A percentile compares a stretch with the other conserved stretches of the same genome.
These are phyloP conservation scores for Hirsutella minnesotensis DNA, from an alignment of 2,329 filamentous ascomycete genomes.

Conservation along the genomic window DNA sequence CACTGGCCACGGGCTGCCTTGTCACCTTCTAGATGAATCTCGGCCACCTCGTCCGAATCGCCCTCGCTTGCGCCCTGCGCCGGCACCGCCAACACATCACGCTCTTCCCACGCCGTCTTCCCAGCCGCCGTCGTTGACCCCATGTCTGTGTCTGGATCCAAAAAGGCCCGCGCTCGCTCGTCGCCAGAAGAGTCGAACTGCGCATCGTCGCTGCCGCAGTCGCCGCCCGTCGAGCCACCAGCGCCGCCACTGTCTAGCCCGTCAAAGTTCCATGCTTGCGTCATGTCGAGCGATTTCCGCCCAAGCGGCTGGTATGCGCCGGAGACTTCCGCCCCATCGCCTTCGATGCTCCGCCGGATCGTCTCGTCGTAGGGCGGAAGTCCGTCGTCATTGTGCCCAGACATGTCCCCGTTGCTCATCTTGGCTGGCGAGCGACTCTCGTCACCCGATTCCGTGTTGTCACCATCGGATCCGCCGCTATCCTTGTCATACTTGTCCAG, in stretches of 20 bases:
- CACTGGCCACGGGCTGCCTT: conserved; percentile 13
- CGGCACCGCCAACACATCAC: conserved; percentile 27
- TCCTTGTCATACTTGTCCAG: conserved; percentile 50
- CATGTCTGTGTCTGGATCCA: conserved; percentile 20
- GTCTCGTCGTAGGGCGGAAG: conserved; percentile 20
- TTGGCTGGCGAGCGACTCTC: conserved; percentile 47
- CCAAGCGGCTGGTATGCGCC: conserved; percentile 19
- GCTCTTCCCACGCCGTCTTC: conserved; percentile 18
- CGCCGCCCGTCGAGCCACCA: conserved; percentile 20
- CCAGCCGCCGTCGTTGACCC: conserved; percentile 8
- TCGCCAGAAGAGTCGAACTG: conserved; percentile 29
- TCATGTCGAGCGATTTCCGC: conserved; percentile 19
- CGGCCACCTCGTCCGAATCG: conserved; percentile 32
- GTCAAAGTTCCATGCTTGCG: conserved; percentile 35
- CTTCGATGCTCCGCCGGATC: conserved; percentile 34
- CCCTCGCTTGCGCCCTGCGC: conserved; percentile 21
- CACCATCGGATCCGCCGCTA: conserved; percentile 31
- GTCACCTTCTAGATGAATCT: conserved; percentile 36
- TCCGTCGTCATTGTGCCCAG: conserved; percentile 16
- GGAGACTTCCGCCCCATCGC: conserved; percentile 32
- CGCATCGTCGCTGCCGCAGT: conserved; percentile 30
- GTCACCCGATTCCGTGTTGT: conserved; percentile 55
- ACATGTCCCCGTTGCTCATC: conserved; percentile 16
- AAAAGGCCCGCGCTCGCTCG: conserved; percentile 13
- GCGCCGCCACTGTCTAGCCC: conserved; percentile 19